A percentile compares a stretch with the other conserved stretches of the same genome.
phyloP scores from a whole-genome alignment of 495 filamentous ascomycete genomes.

The Aspergillus nidulans region DNA sequence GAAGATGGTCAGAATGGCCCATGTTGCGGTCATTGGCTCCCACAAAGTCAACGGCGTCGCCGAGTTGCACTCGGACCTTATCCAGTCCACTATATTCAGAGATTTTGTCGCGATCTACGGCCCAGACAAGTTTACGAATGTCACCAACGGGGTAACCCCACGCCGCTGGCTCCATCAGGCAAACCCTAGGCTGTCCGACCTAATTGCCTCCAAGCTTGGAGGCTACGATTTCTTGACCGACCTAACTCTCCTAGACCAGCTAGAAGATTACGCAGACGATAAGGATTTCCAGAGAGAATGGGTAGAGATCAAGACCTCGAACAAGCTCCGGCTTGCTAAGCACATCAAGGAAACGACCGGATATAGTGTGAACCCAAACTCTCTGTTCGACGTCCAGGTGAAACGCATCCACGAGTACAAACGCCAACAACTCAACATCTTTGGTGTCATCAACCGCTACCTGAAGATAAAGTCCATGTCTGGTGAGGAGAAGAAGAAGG shows the following conservation, averaged over 20 bases:
- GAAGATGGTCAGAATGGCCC: constrained; percentile 98
- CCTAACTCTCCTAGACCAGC: constrained; percentile 73
- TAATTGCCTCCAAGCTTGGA: constrained; percentile 86
- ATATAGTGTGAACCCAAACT: constrained; percentile 76
- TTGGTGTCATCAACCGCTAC: constrained; percentile 94
- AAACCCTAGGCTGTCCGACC: constrained; percentile 84
- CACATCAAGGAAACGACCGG: constrained; percentile 79
- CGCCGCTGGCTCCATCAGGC: constrained; percentile 96
- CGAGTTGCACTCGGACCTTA: constrained; percentile 92
- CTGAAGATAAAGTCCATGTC: constrained; percentile 81
- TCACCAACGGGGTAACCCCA: constrained; percentile 96
- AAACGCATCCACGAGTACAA: constrained; percentile 99
- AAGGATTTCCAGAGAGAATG: constrained; percentile 87
- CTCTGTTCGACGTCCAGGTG: constrained; percentile 94
- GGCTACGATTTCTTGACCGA: constrained; percentile 82
- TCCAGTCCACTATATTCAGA: constrained; percentile 98
- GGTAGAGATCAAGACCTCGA: constrained; percentile 79
- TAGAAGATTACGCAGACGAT: constrained; percentile 78
- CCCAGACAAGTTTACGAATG: constrained; percentile 95
- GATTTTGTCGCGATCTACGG: constrained; percentile 95
- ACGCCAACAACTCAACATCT: constrained; percentile 98
- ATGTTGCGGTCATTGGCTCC: constrained; percentile 89
- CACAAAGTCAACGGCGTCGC: constrained; percentile 99
- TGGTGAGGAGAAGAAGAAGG: constrained; percentile 80
- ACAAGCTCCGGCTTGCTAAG: constrained; percentile 79